Evolutionary conservation across 352 stramenopile species (phyloP).

Genomic region (Phytophthora sansomeana): DNA sequence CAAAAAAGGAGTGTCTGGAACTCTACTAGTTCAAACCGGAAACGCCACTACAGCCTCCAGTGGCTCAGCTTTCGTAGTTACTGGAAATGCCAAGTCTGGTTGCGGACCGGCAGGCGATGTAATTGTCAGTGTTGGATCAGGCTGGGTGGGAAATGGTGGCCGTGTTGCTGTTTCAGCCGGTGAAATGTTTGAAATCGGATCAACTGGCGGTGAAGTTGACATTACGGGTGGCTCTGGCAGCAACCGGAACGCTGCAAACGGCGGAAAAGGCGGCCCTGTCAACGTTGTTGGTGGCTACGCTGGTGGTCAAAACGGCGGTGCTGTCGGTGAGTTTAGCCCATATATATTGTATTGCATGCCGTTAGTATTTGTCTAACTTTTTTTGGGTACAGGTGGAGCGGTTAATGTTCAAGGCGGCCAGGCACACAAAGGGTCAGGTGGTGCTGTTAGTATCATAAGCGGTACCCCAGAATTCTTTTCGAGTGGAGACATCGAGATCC

Average conservation of each 20-base stretch:
- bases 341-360: not conserved
- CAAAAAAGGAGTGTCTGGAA: constrained; percentile 81
- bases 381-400: constrained; percentile 42
- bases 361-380: constrained; percentile 6
- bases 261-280: constrained; percentile 69
- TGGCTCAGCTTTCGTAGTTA: constrained; percentile 77
- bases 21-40: constrained; percentile 75
- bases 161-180: constrained; percentile 74
- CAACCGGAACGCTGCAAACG: constrained; percentile 46
- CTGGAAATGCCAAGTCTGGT: constrained; percentile 75
- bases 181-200: constrained; percentile 53
- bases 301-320: constrained; percentile 46
- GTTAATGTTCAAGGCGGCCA: constrained; percentile 57
- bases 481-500: constrained; percentile 69
- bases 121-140: constrained; percentile 75
- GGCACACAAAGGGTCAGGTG: constrained; percentile 58
- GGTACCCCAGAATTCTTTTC: constrained; percentile 49
- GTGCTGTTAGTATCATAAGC: constrained; percentile 54
- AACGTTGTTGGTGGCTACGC: constrained; percentile 64
- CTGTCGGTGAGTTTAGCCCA: constrained; percentile 47
- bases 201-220: constrained; percentile 58
- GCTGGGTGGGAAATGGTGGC: constrained; percentile 87
- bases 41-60: constrained; percentile 72
- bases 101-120: constrained; percentile 74
- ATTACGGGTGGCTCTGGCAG: constrained; percentile 60